These are phyloP conservation scores for Beta vulgaris DNA, from an alignment of 148 eudicot species.

Conservation along the genomic window DNA sequence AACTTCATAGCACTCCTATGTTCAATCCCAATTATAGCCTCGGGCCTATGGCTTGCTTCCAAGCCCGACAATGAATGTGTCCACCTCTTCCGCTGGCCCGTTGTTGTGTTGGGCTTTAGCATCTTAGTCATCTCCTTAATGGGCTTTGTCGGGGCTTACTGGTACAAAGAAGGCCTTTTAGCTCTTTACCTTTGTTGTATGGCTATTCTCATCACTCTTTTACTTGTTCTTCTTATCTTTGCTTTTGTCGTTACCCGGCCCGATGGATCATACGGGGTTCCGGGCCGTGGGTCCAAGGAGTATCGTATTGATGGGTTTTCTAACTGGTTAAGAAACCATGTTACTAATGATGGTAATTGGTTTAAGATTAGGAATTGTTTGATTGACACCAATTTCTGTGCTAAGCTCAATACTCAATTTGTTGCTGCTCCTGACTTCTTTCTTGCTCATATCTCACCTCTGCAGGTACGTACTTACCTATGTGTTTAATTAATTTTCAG, in stretches of 20 bases:
- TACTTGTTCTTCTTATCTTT: conserved; percentile 60
- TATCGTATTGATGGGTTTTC: conserved; percentile 73
- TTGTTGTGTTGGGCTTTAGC: conserved; percentile 52
- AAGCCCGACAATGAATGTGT: conserved; percentile 86
- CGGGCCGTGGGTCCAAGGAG: conserved; percentile 60
- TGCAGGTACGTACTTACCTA: conserved; percentile 47
- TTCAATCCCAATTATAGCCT: conserved; percentile 78
- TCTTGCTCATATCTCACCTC: conserved; percentile 70
- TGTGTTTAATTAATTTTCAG: no score
- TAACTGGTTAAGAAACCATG: conserved; percentile 62
- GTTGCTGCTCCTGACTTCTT: conserved; percentile 52
- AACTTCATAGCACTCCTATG: conserved; percentile 83
- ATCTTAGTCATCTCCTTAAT: conserved; percentile 56
- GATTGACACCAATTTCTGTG: conserved; percentile 50
- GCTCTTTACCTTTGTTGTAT: conserved; percentile 65
- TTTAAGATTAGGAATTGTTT: conserved; percentile 67
- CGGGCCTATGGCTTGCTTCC: conserved; percentile 88
- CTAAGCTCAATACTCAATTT: conserved; percentile 47
- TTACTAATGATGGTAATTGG: conserved; percentile 56
- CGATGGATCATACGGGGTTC: conserved; percentile 45
- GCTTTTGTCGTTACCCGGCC: conserved; percentile 75
- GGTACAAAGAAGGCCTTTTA: conserved; percentile 66
- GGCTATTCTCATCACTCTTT: conserved; percentile 64
- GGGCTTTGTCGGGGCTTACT: conserved; percentile 76
- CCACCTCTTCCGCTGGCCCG: conserved; percentile 80